Evolutionary conservation across 2,329 filamentous ascomycete species (phyloP), one percentile per base, ranked within the genome.

Genomic region (Neophaeococcomyces mojaviensis): DNA sequence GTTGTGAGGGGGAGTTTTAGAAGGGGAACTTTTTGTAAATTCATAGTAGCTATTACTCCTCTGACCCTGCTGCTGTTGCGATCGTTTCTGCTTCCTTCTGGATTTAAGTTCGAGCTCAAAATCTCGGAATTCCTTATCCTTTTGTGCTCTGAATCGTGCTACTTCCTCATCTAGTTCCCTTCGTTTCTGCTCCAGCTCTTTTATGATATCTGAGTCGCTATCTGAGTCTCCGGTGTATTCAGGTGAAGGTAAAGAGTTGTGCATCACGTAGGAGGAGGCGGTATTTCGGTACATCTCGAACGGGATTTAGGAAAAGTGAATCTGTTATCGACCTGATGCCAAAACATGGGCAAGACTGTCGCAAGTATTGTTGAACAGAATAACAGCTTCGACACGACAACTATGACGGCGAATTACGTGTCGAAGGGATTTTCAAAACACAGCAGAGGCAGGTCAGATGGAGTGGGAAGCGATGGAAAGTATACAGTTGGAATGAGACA

Each of bases 101-200:
- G 38, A 30, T 34, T 39, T 48, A 3, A 58, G 38, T 16, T 56
- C 51, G 15, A 39, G 49, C 40, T 58, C 56, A 34, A 57, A 58
- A 28, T 57, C 55, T 32, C 49, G 49, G 44, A 58, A 58, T 39
- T 58, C 55, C n/a, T 52, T 46, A 9, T 58, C 56, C 44, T 58
- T 57, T 18, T 47, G 48, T 9, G 52, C 53, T 48, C 51, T 52
- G 49, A 58, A 58, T 13, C 45, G 48, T 22, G 47, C 45, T 13
- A 58, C 48, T 40, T 58, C 56, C 20, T 52, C 54, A 42, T 58
- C 56, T 10, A 58, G 38, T 39, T 58, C 47, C 46, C 46, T 54
- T 28, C 56, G 49, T 49, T 58, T 58, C 39, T 44, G 47, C 12
- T 52, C 52, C 10, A 58, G 50, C 19, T 39, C 43, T 10, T 39